These are phyloP conservation scores for Fusarium neocosmosporiellum DNA, from an alignment of 2,329 filamentous ascomycete species.

Conservation along the genomic window DNA sequence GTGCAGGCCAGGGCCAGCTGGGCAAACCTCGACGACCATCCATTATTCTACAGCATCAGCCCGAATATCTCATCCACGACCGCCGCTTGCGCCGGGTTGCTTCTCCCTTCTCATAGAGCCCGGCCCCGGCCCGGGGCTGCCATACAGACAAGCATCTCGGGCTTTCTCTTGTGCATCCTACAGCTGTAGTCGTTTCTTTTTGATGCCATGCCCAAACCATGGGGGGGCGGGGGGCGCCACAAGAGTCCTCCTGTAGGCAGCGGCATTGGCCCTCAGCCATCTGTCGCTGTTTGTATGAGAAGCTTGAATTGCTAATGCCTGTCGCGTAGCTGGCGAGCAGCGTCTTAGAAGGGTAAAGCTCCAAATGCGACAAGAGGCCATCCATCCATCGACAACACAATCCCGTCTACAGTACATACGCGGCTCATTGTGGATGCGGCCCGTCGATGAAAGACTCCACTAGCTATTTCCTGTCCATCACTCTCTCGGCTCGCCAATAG, in stretches of 20 bases:
- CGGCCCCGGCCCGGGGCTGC: conserved; percentile 28
- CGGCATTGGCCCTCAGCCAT: neutral
- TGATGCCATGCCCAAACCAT: neutral
- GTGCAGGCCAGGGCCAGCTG: neutral
- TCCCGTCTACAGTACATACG: conserved; percentile 1
- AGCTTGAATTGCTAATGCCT: conserved; percentile 19
- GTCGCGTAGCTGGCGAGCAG: conserved; percentile 5
- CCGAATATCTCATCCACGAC: neutral
- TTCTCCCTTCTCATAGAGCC: neutral
- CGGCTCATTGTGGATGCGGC: conserved; percentile 36
- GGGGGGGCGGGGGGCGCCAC: neutral
- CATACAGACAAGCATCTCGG: neutral
- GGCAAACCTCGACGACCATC: neutral
- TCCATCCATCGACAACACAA: conserved; percentile 10
- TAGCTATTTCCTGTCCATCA: neutral
- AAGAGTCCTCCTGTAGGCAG: neutral
- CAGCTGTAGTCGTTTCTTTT: conserved; percentile 1
- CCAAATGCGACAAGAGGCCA: neutral
- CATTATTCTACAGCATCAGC: neutral
- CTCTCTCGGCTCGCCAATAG: conserved; percentile 5
- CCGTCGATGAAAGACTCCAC: conserved; percentile 19
- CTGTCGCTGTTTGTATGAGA: neutral
- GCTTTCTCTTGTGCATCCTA: conserved; percentile 4
- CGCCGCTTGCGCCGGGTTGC: conserved; percentile 7
- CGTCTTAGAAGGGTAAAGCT: conserved; percentile 7